Evolutionary conservation across 2,329 filamentous ascomycete species (phyloP), one percentile per base, ranked within the genome.

Genomic region (Dactylellina leptospora): DNA sequence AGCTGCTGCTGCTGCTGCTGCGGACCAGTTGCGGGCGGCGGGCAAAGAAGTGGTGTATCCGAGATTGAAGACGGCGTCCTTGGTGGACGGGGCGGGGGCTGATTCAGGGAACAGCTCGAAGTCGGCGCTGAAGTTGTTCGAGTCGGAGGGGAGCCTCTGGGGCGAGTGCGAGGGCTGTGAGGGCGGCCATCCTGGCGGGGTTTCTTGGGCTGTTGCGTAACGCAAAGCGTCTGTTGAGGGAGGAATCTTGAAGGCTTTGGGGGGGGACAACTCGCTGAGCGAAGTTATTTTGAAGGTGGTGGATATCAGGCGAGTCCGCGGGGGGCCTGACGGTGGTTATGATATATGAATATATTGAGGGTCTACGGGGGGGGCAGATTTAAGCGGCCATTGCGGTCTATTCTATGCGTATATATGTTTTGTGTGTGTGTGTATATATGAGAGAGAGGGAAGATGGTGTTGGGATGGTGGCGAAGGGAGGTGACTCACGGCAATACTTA

Each of bases 161-260:
- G 64, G 64, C 64, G 68, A 71, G 25, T 54, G 48, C 53, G 68
- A 53, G 47, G 54, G 27, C 44, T 48, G 42, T 64, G 56, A 47
- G 53, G 60, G 45, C 53, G 60, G 68, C 68, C 68, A 72, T 72
- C 59, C 59, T 72, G 68, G 68, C 51, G 68, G 68, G 50, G 50
- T 64, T 55, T 72, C 68, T 64, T 71, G 66, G 66, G 66, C 66
- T 62, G 58, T 51, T 63, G 68, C 68, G 68, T 64, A 72, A 72
- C 68, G 68, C 68, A 63, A 59, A 63, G 68, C 59, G 30, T 72
- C 68, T 45, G 68, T 72, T 72, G 68, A 63, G 68, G 68, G 59
- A 54, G 68, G 59, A 72, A 72, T 72, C 64, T 72, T 72, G 68
- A 72, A 62, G 53, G 68, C 42, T 64, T 58, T 28, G 20, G 44